These are phyloP conservation scores for Moringa oleifera DNA, from an alignment of 345 rosid genomes.

Conservation along the genomic window DNA sequence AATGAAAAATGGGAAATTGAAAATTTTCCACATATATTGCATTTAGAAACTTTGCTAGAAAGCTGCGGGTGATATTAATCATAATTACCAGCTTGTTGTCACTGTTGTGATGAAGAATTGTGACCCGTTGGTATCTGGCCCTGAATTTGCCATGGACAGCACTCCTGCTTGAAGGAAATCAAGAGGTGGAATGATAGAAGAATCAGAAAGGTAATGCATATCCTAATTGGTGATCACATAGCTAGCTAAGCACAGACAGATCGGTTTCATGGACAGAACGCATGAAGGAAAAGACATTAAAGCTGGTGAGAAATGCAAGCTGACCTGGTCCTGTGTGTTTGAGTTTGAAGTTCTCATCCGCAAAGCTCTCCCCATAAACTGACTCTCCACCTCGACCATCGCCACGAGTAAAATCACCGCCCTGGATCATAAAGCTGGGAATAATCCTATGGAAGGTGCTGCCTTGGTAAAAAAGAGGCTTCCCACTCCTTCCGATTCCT, in stretches of 20 bases:
- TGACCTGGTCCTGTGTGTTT: constrained; percentile 85
- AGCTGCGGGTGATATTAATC: background rate
- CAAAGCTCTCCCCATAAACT: constrained; percentile 72
- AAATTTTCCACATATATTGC: background rate
- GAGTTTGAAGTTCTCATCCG: constrained; percentile 89
- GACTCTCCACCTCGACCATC: constrained; percentile 98
- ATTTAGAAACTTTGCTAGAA: background rate
- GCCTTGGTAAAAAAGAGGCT: constrained; percentile 76
- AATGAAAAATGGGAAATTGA: background rate
- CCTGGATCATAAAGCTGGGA: constrained; percentile 94
- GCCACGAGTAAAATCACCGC: constrained; percentile 91
- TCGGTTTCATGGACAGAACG: too few relatives aligned
- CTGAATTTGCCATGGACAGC: constrained; percentile 88
- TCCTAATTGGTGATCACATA: too few relatives aligned
- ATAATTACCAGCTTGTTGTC: constrained; percentile 64
- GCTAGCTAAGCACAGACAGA: too few relatives aligned
- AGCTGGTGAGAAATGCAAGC: constrained; percentile 2
- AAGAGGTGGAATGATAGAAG: background rate
- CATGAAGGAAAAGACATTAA: background rate
- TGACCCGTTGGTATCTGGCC: constrained; percentile 81
- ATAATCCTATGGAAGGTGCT: constrained; percentile 85
- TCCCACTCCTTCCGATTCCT: constrained; percentile 78
- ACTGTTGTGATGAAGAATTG: constrained; percentile 92
- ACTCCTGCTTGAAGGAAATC: constrained; percentile 32
- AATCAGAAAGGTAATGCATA: background rate